Percentiles rank a stretch among this genome's conserved stretches.
These are phyloP conservation scores for Nakazawaea sp. DNA, from an alignment of 805 yeast genomes.

Conservation along the genomic window DNA sequence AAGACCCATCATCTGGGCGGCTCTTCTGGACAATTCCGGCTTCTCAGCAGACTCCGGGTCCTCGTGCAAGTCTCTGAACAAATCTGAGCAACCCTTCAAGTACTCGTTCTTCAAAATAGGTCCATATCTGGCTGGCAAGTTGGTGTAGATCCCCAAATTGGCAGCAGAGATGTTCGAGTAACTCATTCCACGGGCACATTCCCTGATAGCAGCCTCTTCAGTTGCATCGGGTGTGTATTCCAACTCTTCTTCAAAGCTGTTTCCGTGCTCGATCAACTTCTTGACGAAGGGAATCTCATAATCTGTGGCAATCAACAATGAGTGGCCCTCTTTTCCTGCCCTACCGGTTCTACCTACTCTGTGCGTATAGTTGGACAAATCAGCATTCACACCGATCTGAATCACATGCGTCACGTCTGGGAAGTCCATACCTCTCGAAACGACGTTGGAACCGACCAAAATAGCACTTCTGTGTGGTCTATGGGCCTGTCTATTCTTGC, in stretches of 20 bases:
- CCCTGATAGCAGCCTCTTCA: slow-evolving; percentile 22
- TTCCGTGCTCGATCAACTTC: slow-evolving; percentile 44
- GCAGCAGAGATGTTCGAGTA: slow-evolving; percentile 26
- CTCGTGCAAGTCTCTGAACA: slow-evolving; percentile 11
- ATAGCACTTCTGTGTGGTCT: slow-evolving; percentile 37
- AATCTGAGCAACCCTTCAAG: slow-evolving; percentile 11
- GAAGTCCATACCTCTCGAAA: slow-evolving; percentile 96
- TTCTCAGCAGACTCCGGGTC: slow-evolving; percentile 10
- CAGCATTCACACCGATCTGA: slow-evolving; percentile 74
- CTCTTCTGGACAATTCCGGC: slow-evolving; percentile 14
- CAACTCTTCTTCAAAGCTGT: slow-evolving; percentile 40
- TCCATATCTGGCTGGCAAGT: slow-evolving; percentile 11
- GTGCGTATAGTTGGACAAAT: slow-evolving; percentile 77
- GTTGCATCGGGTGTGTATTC: slow-evolving; percentile 31
- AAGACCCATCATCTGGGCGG: slow-evolving; percentile 22
- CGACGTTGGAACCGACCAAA: slow-evolving; percentile 84
- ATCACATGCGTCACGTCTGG: slow-evolving; percentile 80
- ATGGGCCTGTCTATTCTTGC: too few relatives aligned
- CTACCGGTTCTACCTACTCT: slow-evolving; percentile 96
- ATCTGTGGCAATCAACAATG: slow-evolving; percentile 51
- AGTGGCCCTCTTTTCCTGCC: slow-evolving; percentile 75
- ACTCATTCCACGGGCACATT: slow-evolving; percentile 24
- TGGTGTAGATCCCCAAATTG: slow-evolving; percentile 14
- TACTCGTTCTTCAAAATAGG: slow-evolving; percentile 7
- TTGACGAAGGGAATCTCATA: slow-evolving; percentile 51